Conservation (phyloP, 108 stramenopile species). For the Asterionellopsis glacialis region DNA sequence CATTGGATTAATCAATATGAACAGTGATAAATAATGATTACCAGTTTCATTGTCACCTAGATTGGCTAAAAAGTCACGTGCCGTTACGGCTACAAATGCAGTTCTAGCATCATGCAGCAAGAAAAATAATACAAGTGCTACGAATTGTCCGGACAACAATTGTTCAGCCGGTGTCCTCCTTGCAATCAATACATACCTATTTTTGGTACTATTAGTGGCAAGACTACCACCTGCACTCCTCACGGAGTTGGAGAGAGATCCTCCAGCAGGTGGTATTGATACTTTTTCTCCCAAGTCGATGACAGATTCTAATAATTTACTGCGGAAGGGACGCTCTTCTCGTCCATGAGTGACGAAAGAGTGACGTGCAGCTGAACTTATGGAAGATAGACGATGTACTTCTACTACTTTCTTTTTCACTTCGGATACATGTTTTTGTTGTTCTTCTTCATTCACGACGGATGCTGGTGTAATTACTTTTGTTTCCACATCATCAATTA, state of each 20-base stretch:
- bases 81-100: conserved; percentile 20
- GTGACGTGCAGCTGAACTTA: too few species aligned
- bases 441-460: background rate
- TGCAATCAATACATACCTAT: conserved; percentile 21
- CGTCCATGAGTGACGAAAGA: background rate
- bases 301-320: background rate
- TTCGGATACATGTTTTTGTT: background rate
- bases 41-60: conserved; percentile 35
- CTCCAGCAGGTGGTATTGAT: background rate
- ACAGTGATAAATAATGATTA: too few species aligned
- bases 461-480: background rate
- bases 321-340: background rate
- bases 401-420: background rate
- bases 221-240: background rate
- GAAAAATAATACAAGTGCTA: conserved; percentile 24
- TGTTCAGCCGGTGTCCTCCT: conserved; percentile 18
- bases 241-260: background rate
- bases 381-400: background rate
- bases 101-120: conserved; percentile 21
- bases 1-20: too few species aligned
- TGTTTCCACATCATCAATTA: background rate
- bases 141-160: conserved; percentile 18
- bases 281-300: background rate
- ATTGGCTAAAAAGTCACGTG: conserved; percentile 31
- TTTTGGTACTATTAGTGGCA: too few species aligned